Evolutionary conservation across 345 rosid genomes (phyloP), one percentile per base, ranked within the genome.

Genomic region (Orychophragmus violaceus): DNA sequence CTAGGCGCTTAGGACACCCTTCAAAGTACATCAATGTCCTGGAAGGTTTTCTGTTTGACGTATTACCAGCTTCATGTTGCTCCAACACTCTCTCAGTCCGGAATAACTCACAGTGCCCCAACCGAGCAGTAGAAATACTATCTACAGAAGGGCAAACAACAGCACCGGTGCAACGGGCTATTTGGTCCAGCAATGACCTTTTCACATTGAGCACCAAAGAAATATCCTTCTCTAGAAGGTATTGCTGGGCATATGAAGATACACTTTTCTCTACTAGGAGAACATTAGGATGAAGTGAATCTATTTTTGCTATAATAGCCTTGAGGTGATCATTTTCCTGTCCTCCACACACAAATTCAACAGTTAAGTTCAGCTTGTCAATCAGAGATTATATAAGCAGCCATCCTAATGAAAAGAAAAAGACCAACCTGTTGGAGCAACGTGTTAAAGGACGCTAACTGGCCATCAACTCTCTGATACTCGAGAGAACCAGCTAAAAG

Each of bases 1-100:
- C 97, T 64, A 89, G 77, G 28, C 99, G 97, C 80, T 95, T 79
- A 5, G 99, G 94, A 86, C 99, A 95, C 48, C 99, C 96, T 83
- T 95, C 99, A 81, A 95, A 95, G 70, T 76, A 95, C 99, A 95
- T 95, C 73, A 95, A 81, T 23, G 99, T 91, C 81, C 86, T 91
- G n/a, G 90, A 83, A 24, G 86, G 82, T 64, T 84, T 95, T 78
- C 79, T 84, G 87, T 74, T 84, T 9, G 79, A 75, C 74, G 84
- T 95, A 77, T 66, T 81, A 46, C 77, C 68, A 46, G 65, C 61
- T 82, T 91, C 96, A 6, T 85, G 96, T 68, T 89, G 90, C 79
- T 95, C 98, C 48, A 78, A 36, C 67, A 91, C 85, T 75, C 66
- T 86, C 77, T 86, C 94, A 41, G 90, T 69, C 48, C 84, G 79